A percentile compares a stretch with the other conserved stretches of the same genome.
These are phyloP conservation scores for Neurospora sp. DNA, from an alignment of 2,329 filamentous ascomycete genomes.

Conservation along the genomic window DNA sequence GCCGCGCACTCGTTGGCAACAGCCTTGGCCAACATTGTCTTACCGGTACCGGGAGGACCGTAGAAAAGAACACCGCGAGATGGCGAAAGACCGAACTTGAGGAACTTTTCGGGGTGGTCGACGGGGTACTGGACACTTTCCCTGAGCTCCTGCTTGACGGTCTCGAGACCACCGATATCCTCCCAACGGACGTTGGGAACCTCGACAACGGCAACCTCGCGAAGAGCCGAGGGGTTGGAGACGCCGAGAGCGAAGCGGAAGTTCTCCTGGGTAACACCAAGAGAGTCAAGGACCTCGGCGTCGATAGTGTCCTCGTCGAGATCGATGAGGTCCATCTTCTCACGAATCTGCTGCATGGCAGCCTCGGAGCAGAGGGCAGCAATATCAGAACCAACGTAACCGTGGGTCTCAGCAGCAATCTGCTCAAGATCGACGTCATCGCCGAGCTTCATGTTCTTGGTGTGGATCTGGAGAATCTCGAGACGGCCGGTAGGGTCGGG, in stretches of 20 bases:
- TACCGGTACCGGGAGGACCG: conserved; percentile 98
- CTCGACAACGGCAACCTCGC: conserved; percentile 97
- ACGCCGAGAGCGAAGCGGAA: conserved; percentile 98
- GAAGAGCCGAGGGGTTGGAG: conserved; percentile 95
- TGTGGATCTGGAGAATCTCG: conserved; percentile 98
- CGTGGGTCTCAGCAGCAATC: conserved; percentile 95
- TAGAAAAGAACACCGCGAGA: conserved; percentile 99
- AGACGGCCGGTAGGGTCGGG: conserved; percentile 96
- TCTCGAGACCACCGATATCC: conserved; percentile 96
- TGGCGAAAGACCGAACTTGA: conserved; percentile 97
- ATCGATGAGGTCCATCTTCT: conserved; percentile 99
- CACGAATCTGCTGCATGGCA: conserved; percentile 99
- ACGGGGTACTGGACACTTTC: conserved; percentile 98
- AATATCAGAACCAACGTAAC: conserved; percentile 97
- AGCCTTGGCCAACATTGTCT: conserved; percentile 98
- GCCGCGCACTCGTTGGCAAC: conserved; percentile 98
- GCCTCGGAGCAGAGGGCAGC: conserved; percentile 97
- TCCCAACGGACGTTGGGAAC: conserved; percentile 99
- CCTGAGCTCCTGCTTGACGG: conserved; percentile 98
- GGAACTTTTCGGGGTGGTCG: conserved; percentile 98
- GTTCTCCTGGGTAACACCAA: conserved; percentile 99
- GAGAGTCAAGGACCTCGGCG: conserved; percentile 92
- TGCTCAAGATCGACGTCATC: conserved; percentile 96
- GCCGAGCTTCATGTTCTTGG: conserved; percentile 99
- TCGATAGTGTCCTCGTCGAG: conserved; percentile 98